Base-by-base conservation (phyloP, 345 rosid genomes). In the Pugionium dolabratum region DNA sequence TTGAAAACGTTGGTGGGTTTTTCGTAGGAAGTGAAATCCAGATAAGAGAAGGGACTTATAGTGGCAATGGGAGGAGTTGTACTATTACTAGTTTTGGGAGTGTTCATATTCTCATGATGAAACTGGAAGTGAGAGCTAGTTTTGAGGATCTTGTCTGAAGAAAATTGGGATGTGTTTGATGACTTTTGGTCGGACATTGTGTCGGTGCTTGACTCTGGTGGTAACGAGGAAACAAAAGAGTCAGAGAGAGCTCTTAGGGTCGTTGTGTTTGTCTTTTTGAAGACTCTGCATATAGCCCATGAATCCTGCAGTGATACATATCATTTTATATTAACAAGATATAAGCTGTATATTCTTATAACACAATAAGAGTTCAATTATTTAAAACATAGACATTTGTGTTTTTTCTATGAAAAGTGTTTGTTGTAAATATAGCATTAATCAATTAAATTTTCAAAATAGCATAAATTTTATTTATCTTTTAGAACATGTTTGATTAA, bases 201-300 rank as follows among this genome's bases (percentile, higher is more conserved):
- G 73, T 75, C 79, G 53, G 69, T 72, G 35, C 75, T 32, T 48
- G 69, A 52, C 41, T 78, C 70, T 68, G 82, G 75, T 32, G 85
- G 75, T 40, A 77, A 27, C 7, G 90, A 64, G 56, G 90, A 83
- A 39, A 84, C 81, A 86, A 86, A 86, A 1, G 95, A 85, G 10
- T 86, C 87, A 32, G 96, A 85, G 32, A 86, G 79, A 58, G 94
- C 83, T 76, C 91, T 78, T 64, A 85, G 87, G 61, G 86, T 79
- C 36, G 85, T 77, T 46, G 97, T 80, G 66, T 78, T 91, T 8
- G 90, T 81, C 78, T 86, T 88, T 84, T 83, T 91, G 86, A 91
- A 91, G 81, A 91, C 88, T 79, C 95, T 78, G 74, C 97, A 91
- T 67, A 91, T 83, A 18, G 97, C 97, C 97, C 97, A 91, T 33